Percentiles rank a stretch among this genome's conserved stretches.
Conservation (phyloP, 441 rosid species). For the Arabidopsis lyrata region DNA sequence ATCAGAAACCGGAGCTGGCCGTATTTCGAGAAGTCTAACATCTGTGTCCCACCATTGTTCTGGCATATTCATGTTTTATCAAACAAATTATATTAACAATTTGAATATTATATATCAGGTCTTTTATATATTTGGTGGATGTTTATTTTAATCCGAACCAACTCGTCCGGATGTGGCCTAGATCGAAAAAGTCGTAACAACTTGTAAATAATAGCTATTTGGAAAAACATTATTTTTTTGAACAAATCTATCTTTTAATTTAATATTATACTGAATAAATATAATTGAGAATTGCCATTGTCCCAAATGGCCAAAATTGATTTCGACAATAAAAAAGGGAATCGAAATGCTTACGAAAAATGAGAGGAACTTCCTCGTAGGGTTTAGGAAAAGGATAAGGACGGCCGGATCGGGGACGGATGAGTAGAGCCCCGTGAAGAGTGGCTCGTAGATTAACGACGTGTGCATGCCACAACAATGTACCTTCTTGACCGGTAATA, state of each 20-base stretch:
- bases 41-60: conserved; percentile 90
- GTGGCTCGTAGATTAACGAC: neutral
- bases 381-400: neutral
- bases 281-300: too few species aligned
- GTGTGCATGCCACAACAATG: neutral
- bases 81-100: conserved; percentile 13
- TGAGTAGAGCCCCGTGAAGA: neutral
- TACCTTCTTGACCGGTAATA: neutral
- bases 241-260: too few species aligned
- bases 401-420: neutral
- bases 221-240: too few species aligned
- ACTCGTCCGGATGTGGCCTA: too few species aligned
- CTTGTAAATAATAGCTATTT: too few species aligned
- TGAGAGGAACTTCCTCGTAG: neutral
- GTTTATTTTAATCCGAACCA: too few species aligned
- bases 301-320: too few species aligned
- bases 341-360: neutral
- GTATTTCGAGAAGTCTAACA: conserved; percentile 47
- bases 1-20: conserved; percentile 58
- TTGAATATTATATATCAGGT: neutral
- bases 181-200: too few species aligned
- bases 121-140: too few species aligned
- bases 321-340: too few species aligned
- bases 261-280: too few species aligned
- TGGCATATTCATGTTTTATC: conserved; percentile 32